Conservation (phyloP, 1,284 basidiomycete genomes). For the Trametes versicolor region DNA sequence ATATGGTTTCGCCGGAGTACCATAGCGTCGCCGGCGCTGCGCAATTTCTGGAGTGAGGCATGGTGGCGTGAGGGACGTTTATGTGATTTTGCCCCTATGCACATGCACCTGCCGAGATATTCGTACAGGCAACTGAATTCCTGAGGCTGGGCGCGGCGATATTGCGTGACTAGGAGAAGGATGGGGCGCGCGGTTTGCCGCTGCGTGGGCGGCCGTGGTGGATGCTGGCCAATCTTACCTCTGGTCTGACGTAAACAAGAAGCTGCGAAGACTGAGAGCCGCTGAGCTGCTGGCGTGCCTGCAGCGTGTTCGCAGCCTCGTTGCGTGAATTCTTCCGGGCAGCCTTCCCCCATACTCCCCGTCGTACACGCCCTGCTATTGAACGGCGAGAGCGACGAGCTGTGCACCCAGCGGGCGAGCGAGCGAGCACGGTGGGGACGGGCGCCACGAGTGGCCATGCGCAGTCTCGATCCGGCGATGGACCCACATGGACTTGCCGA, state of each 20-base stretch:
- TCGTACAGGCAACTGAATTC: not conserved
- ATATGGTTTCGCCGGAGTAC: conserved; percentile 1
- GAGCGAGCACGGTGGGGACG: not conserved
- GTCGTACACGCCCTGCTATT: not conserved
- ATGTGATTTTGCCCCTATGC: conserved; percentile 5
- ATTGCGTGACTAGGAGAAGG: conserved; percentile 6
- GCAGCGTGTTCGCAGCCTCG: conserved; percentile 17
- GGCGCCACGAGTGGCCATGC: conserved; percentile 2
- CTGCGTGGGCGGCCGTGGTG: not conserved
- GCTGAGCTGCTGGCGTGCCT: conserved; percentile 15
- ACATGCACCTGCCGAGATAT: conserved; percentile 4
- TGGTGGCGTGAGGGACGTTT: conserved; percentile 1
- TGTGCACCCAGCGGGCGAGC: not conserved
- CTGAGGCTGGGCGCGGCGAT: conserved; percentile 11
- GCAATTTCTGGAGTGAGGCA: not conserved
- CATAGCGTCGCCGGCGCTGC: conserved; percentile 11
- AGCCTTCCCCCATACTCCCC: conserved; percentile 13
- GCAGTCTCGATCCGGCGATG: conserved; percentile 22
- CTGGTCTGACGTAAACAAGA: conserved; percentile 21
- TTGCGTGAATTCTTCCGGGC: conserved; percentile 11
- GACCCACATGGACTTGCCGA: conserved; percentile 35
- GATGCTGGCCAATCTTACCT: conserved; percentile 14
- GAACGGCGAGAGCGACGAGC: not conserved
- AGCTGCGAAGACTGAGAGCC: conserved; percentile 16
- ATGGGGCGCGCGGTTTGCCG: conserved; percentile 10